These are phyloP conservation scores for Yarrowia porcina DNA, from an alignment of 805 yeast genomes.

Conservation along the genomic window DNA sequence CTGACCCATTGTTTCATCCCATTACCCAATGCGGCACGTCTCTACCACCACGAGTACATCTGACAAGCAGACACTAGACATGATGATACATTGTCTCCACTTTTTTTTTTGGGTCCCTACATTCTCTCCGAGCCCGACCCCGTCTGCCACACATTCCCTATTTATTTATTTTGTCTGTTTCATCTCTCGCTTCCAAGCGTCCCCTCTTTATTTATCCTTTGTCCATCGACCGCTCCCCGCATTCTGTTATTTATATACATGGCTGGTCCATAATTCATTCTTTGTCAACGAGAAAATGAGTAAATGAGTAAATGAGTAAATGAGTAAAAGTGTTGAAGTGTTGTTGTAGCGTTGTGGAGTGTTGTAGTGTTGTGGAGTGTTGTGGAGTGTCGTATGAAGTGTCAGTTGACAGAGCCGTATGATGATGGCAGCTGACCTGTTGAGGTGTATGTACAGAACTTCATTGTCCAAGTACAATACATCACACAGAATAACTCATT, in stretches of 20 bases:
- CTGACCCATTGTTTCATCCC: background rate
- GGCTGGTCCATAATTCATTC: slow-evolving; percentile 12
- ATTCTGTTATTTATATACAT: background rate
- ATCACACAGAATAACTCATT: no score
- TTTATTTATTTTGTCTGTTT: slow-evolving; percentile 1
- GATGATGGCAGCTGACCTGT: no score
- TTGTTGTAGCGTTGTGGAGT: no score
- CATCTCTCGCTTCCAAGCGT: background rate
- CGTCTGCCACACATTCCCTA: background rate
- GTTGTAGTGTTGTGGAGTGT: no score
- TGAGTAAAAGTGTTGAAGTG: no score
- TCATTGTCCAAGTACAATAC: no score
- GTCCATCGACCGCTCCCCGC: background rate
- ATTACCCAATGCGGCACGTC: background rate
- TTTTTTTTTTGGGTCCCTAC: no score
- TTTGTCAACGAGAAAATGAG: background rate
- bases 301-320: no score
- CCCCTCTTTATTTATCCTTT: background rate
- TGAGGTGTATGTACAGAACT: no score
- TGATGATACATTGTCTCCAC: background rate
- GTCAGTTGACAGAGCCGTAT: no score
- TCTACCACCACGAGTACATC: no score
- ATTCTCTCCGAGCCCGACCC: background rate
- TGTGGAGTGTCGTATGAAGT: no score
- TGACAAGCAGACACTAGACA: background rate